A percentile compares a stretch with the other conserved stretches of the same genome.
Conservation (phyloP, 257 asterid species). For the Solanum sejunctum region DNA sequence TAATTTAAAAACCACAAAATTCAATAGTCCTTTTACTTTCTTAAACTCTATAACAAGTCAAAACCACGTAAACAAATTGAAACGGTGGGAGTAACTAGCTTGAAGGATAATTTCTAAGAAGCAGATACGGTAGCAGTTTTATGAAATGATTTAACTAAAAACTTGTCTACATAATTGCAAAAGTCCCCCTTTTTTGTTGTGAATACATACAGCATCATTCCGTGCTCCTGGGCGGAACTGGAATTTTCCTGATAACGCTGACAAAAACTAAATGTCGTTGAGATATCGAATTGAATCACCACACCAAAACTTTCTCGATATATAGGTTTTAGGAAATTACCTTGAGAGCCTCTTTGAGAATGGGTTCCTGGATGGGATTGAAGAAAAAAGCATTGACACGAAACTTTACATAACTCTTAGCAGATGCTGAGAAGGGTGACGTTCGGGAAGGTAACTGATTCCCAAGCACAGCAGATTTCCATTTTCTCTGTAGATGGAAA, state of each 20-base stretch:
- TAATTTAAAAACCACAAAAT: neutral
- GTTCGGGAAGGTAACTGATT: neutral
- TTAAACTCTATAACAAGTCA: neutral
- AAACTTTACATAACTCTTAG: neutral
- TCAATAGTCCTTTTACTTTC: neutral
- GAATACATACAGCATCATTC: neutral
- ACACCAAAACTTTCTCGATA: neutral
- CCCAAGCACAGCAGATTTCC: neutral
- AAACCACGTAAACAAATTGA: neutral
- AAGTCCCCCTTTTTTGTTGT: neutral
- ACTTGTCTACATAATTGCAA: neutral
- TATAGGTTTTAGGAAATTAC: conserved; percentile 1
- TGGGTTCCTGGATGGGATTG: conserved; percentile 32
- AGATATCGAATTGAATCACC: neutral
- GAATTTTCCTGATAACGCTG: neutral
- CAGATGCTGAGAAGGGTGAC: neutral
- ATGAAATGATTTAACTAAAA: neutral
- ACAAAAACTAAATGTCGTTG: neutral
- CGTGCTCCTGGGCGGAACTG: neutral
- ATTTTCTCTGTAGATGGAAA: neutral
- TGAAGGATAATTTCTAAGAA: neutral
- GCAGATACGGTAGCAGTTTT: neutral
- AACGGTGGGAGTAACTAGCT: neutral
- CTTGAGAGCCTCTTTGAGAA: conserved; percentile 54
- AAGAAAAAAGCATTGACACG: conserved; percentile 33